Conservation (phyloP, 257 asterid species). For the Capsicum pubescens region DNA sequence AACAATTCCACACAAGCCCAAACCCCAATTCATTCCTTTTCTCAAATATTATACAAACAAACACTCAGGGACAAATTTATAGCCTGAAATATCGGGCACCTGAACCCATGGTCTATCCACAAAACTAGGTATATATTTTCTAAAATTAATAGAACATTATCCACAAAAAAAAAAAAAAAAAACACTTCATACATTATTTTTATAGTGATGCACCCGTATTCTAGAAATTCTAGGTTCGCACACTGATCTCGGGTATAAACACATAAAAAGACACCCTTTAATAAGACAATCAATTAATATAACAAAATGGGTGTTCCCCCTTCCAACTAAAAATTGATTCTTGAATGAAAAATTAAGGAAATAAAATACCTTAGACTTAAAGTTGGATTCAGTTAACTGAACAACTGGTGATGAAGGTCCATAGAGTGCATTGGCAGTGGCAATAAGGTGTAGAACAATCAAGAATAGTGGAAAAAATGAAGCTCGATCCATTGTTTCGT, state of each 20-base stretch:
- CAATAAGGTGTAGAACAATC: conserved; percentile 39
- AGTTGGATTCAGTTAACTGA: conserved; percentile 86
- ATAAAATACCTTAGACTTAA: conserved; percentile 80
- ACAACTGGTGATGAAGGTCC: conserved; percentile 87
- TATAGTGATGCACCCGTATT: no score
- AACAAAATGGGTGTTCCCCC: not conserved
- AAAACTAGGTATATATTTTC: no score
- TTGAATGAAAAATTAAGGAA: not conserved
- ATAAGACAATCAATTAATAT: not conserved
- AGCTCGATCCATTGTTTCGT: conserved; percentile 51
- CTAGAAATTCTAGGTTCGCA: no score
- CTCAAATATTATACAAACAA: not conserved
- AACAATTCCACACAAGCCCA: not conserved
- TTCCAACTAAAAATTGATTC: not conserved
- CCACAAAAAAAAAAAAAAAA: no score
- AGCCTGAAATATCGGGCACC: no score
- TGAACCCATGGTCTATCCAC: no score
- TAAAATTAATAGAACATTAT: no score
- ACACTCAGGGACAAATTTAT: not conserved
- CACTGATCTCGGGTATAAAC: conserved; percentile 2
- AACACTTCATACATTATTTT: no score
- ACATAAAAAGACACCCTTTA: conserved; percentile 22
- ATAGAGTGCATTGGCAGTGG: conserved; percentile 66
- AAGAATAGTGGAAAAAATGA: conserved; percentile 42
- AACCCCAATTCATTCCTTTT: not conserved